Conservation (phyloP, 2,329 filamentous ascomycete genomes). For the Aspergillus pseudoviridinutans region DNA sequence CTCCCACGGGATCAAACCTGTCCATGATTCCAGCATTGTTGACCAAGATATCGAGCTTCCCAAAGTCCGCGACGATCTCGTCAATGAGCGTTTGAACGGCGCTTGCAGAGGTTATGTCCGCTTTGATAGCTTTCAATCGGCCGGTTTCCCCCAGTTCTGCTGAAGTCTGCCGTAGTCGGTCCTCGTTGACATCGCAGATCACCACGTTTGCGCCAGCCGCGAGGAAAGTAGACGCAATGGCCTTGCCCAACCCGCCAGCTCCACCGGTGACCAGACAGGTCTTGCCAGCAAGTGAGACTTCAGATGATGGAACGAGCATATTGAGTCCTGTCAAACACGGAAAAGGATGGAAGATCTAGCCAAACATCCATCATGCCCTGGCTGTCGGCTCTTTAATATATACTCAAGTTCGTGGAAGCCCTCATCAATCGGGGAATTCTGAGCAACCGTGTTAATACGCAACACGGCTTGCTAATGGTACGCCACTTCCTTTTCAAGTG, state of each 20-base stretch:
- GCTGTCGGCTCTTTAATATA: too few species aligned
- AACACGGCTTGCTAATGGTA: not conserved
- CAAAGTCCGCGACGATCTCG: slow-evolving; percentile 32
- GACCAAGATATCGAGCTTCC: slow-evolving; percentile 54
- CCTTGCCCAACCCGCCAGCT: slow-evolving; percentile 36
- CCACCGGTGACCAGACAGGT: slow-evolving; percentile 35
- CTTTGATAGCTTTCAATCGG: slow-evolving; percentile 25
- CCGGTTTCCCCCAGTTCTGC: slow-evolving; percentile 20
- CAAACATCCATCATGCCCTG: not conserved
- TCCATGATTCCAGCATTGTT: slow-evolving; percentile 60
- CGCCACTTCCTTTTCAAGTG: not conserved
- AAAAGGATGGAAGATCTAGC: not conserved
- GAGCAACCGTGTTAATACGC: not conserved
- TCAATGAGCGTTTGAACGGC: slow-evolving; percentile 38
- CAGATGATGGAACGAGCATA: not conserved
- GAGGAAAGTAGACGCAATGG: slow-evolving; percentile 32
- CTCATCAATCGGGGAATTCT: not conserved
- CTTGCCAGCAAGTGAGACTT: slow-evolving; percentile 16
- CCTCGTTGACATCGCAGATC: slow-evolving; percentile 35
- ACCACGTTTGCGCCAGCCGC: slow-evolving; percentile 37
- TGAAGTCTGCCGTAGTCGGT: slow-evolving; percentile 20
- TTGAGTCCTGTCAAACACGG: not conserved
- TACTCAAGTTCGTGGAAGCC: not conserved
- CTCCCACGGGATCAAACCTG: slow-evolving; percentile 51
- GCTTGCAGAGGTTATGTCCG: slow-evolving; percentile 35